Evolutionary conservation across 441 rosid genomes (phyloP).

Genomic region (Aquilaria agallochum): DNA sequence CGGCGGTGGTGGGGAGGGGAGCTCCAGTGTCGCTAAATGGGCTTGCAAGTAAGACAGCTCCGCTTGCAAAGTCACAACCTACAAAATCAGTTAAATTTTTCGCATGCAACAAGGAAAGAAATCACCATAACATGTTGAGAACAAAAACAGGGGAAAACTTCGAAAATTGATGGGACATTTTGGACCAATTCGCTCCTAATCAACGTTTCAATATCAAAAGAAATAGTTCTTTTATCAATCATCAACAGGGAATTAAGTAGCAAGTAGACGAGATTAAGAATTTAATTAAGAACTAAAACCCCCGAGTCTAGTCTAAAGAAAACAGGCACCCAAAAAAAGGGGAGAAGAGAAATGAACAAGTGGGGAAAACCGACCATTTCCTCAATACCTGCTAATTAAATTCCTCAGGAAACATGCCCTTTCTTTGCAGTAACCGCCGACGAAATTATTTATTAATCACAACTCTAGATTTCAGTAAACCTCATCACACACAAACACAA

Average conservation of each 20-base stretch:
- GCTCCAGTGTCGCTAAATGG: slow-evolving; percentile 69
- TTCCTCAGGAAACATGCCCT: slow-evolving; percentile 17
- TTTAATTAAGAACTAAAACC: not conserved
- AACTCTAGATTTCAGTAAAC: slow-evolving; percentile 41
- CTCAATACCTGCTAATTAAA: slow-evolving; percentile 38
- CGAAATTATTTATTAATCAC: slow-evolving; percentile 21
- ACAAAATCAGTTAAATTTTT: slow-evolving; percentile 3
- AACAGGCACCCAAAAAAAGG: not conserved
- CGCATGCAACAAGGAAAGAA: not conserved
- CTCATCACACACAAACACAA: not conserved
- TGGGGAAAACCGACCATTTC: slow-evolving; percentile 39
- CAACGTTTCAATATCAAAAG: not conserved
- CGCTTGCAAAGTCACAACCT: slow-evolving; percentile 88
- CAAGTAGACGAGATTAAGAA: too few species aligned
- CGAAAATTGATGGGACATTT: too few species aligned
- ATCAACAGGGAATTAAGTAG: slow-evolving; percentile 7
- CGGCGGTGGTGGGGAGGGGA: slow-evolving; percentile 55
- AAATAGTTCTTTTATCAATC: slow-evolving; percentile 6
- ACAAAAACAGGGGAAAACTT: not conserved
- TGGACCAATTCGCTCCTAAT: too few species aligned
- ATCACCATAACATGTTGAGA: too few species aligned
- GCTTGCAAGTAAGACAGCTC: slow-evolving; percentile 85
- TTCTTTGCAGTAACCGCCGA: slow-evolving; percentile 32
- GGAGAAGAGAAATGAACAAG: slow-evolving; percentile 1
- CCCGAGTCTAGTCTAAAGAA: not conserved